Base-by-base conservation (phyloP, 2,329 filamentous ascomycete genomes). In the Venturia asperata region DNA sequence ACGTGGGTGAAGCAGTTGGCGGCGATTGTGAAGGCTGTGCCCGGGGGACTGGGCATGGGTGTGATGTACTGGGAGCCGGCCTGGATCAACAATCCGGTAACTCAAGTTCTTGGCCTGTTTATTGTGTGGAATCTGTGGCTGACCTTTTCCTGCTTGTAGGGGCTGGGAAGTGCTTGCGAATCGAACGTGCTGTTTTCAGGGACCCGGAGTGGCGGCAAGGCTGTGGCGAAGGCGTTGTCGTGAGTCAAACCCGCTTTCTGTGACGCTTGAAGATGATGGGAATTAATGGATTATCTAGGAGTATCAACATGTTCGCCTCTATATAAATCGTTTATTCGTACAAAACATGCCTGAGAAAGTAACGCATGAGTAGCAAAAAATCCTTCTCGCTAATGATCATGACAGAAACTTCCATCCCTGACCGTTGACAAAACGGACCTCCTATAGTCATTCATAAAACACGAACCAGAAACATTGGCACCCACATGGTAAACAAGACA, bases 41-140 rank as follows among this genome's bases (percentile, higher is more conserved):
- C 74, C 1, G 80, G 81, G 1, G 86, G 86, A 0, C 74, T 77
- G 37, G 74, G 5, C 4, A 30, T n/a, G 42, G 88, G 87, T 0
- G 56, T 91, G 9, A 90, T 87, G 67, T 91, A 90, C 69, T 91
- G 88, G 88, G 88, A 91, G 72, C 87, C 87, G 0, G 85, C 83
- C 0, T 91, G 87, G 87, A 78, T 90, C 67, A 79, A 85, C 52
- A 90, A 89, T 74, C 81, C 82, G 13, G 81, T 61, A 13, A 61
- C n/a, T 27, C 3, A 2, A 6, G 9, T 11, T 21, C 9, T 10
- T 24, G 3, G 6, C 6, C 11, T 49, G 4, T 11, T 21, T 1
- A 4, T 15, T 27, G 21, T 6, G 30, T 34, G 30, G 6, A 9
- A 27, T 27, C 9, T 27, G 0, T 27, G 47, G 47, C 47, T 52